Evolutionary conservation across 2,329 filamentous ascomycete species (phyloP), one percentile per base, ranked within the genome.

Genomic region (Botrytis cinerea): DNA sequence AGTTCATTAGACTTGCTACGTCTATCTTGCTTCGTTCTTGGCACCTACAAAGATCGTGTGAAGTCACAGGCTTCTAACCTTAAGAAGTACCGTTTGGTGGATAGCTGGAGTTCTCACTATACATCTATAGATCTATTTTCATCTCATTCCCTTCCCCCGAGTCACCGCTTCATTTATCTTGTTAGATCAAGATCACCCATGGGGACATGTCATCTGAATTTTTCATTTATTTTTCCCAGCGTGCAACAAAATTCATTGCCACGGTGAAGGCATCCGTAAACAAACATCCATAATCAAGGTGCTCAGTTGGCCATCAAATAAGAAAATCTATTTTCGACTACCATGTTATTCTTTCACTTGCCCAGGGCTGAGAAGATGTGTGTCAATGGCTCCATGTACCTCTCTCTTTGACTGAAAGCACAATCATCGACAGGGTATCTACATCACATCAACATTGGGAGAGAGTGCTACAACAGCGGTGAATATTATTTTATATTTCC

Each of bases 71-170:
- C 64, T 22, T 54, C 16, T 40, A 57, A 43, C 38, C 60, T 40
- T 54, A 43, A 45, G 38, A 18, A 43, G 25, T 59, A 43, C 18
- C 18, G 9, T 25, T 32, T 45, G 9, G 18, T 28, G 16, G n/a
- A 22, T 68, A 22, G 25, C 18, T 57, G 54, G 10, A 57, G 22
- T n/a, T 69, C 48, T 45, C 6, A 43, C 48, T 16, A 16, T 45
- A 2, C 16, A 25, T 57, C 66, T 68, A 57, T 68, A 10, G 16
- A 18, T 69, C 66, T 57, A 69, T 57, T 69, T 68, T 57, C 22
- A 28, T 69, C 48, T 45, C 18, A 12, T 32, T 4, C 2, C 38
- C 28, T 51, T 25, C 25, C 35, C 32, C 66, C n/a, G 43, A 9
- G 38, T 45, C 40, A n/a, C 4, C 10, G 10, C 28, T n/a, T 57